phyloP scores from a whole-genome alignment of 371 early-diverging fungal species.

The Phascolomyces articulosus region DNA sequence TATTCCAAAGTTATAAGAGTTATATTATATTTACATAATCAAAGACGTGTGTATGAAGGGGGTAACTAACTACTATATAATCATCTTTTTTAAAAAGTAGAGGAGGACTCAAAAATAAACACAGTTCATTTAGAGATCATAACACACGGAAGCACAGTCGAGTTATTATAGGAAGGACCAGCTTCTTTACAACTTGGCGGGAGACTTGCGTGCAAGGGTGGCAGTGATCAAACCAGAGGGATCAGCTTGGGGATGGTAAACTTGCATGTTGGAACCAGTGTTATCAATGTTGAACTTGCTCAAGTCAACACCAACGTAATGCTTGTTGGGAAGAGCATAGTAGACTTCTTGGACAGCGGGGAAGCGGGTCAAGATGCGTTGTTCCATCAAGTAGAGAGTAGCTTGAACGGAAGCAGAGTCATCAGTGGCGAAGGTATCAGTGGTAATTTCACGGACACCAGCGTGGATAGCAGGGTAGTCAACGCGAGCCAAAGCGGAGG shows the following conservation, averaged over 20 bases:
- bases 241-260: slow-evolving; percentile 79
- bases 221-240: slow-evolving; percentile 80
- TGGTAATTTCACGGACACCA: slow-evolving; percentile 61
- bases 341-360: too few relatives aligned
- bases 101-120: too few relatives aligned
- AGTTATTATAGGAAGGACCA: not conserved
- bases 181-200: slow-evolving; percentile 45
- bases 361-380: too few relatives aligned
- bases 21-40: slow-evolving; percentile 13
- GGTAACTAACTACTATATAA: too few relatives aligned
- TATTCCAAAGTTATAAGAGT: too few relatives aligned
- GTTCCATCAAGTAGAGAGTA: too few relatives aligned
- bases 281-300: slow-evolving; percentile 77
- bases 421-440: too few relatives aligned
- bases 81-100: not conserved
- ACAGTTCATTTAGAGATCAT: too few relatives aligned
- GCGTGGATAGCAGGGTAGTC: slow-evolving; percentile 64
- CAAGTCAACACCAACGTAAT: slow-evolving; percentile 80
- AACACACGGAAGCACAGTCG: not conserved
- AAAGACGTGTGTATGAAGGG: too few relatives aligned
- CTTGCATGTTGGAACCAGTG: slow-evolving; percentile 64
- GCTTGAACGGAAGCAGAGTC: too few relatives aligned
- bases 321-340: too few relatives aligned
- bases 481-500: slow-evolving; percentile 46
- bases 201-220: slow-evolving; percentile 63